These are phyloP conservation scores for Naegleria fowleri DNA, from an alignment of 208 protist species.

Conservation along the genomic window DNA sequence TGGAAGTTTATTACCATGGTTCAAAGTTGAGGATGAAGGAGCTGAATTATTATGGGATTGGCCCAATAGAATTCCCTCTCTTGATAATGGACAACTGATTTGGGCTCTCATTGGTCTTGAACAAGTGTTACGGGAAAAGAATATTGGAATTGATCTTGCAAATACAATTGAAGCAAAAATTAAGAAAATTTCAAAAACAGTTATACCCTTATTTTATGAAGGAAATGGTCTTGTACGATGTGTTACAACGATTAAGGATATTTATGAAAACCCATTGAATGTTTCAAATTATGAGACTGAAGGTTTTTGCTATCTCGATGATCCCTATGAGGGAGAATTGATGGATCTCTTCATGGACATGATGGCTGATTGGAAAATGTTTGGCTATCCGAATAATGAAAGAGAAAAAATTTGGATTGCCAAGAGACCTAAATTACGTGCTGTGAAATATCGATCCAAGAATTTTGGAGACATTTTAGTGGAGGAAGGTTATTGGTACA, in stretches of 20 bases:
- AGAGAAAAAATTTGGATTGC: conserved; percentile 46
- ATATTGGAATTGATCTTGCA: conserved; percentile 13
- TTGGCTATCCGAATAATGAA: conserved; percentile 13
- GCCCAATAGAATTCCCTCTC: conserved; percentile 34
- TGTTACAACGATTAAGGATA: conserved; percentile 41
- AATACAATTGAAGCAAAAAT: neutral
- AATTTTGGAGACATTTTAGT: conserved; percentile 37
- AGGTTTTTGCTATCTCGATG: conserved; percentile 42
- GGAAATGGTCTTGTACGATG: conserved; percentile 29
- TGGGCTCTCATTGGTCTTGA: conserved; percentile 35
- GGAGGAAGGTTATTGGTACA: conserved; percentile 48
- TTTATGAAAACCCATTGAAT: conserved; percentile 31
- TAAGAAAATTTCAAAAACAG: conserved; percentile 32
- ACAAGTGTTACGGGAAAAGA: neutral
- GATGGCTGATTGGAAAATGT: conserved; percentile 22
- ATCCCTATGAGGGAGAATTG: conserved; percentile 50
- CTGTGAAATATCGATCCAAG: conserved; percentile 25
- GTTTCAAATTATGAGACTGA: conserved; percentile 28
- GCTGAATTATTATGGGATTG: conserved; percentile 35
- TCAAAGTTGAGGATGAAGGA: conserved; percentile 37
- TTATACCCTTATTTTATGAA: conserved; percentile 42
- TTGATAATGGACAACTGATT: conserved; percentile 53
- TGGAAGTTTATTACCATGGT: conserved; percentile 49
- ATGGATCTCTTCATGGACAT: conserved; percentile 46
- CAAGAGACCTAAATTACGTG: conserved; percentile 40